These are phyloP conservation scores for Sarocladium oryzae DNA, from an alignment of 2,329 filamentous ascomycete genomes.

Conservation along the genomic window DNA sequence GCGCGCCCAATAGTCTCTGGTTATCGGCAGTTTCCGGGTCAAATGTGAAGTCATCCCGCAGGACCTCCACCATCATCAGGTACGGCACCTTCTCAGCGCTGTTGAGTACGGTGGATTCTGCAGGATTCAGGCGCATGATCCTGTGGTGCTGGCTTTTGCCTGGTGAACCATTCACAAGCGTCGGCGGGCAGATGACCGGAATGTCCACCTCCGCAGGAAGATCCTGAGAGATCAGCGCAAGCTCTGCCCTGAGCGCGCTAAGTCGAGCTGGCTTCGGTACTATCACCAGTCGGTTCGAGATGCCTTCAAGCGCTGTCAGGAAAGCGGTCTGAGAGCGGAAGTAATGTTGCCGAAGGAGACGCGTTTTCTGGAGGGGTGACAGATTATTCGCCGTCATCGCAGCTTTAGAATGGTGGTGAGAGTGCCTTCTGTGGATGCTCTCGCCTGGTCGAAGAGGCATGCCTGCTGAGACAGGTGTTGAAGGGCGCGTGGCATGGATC, in stretches of 20 bases:
- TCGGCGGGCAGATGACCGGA: slow-evolving; percentile 72
- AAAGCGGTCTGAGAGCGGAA: slow-evolving; percentile 79
- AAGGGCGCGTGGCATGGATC: slow-evolving; percentile 42
- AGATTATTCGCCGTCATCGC: slow-evolving; percentile 55
- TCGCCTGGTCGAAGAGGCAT: slow-evolving; percentile 40
- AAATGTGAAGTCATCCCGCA: slow-evolving; percentile 77
- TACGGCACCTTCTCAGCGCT: slow-evolving; percentile 84
- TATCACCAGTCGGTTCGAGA: slow-evolving; percentile 75
- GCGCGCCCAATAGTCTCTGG: slow-evolving; percentile 51
- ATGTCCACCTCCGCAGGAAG: slow-evolving; percentile 79
- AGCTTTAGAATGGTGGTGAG: slow-evolving; percentile 52
- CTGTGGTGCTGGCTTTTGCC: slow-evolving; percentile 73
- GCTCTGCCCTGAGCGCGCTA: slow-evolving; percentile 73
- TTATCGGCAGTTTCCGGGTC: slow-evolving; percentile 71
- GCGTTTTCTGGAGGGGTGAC: slow-evolving; percentile 60
- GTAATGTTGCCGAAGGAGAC: slow-evolving; percentile 71
- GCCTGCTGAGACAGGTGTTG: slow-evolving; percentile 52
- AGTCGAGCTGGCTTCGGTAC: slow-evolving; percentile 77
- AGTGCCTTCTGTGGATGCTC: slow-evolving; percentile 50
- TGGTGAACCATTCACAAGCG: slow-evolving; percentile 64
- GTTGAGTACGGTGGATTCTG: slow-evolving; percentile 78
- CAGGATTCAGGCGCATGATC: slow-evolving; percentile 76
- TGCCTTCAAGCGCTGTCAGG: slow-evolving; percentile 71
- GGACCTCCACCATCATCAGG: slow-evolving; percentile 75
- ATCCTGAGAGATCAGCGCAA: slow-evolving; percentile 75